Base-by-base conservation (phyloP, 2,329 filamentous ascomycete species). In the Aspergillus caelatus region DNA sequence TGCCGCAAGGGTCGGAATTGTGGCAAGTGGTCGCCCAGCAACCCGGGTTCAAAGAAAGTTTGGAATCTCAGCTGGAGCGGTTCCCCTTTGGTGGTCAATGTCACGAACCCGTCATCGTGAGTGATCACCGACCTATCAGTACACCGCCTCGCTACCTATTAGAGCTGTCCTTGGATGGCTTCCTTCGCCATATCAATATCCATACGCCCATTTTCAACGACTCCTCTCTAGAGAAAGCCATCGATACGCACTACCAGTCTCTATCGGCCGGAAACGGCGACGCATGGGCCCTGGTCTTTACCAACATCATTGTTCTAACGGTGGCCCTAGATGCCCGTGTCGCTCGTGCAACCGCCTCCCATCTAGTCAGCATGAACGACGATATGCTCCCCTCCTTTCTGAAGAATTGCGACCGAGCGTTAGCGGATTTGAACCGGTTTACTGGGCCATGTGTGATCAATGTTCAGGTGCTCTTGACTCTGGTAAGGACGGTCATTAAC, bases 331-430 rank as follows among this genome's bases (percentile, higher is more conserved):
- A 48, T 28, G 45, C 55, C 12, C 55, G 55, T 19, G 32, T 57
- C 23, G 41, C 55, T 19, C 55, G 55, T 16, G 41, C 41, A 28
- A 36, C 28, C 16, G 32, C 23, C 32, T 41, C 55, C 11, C 41
- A n/a, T n/a, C 36, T 36, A 7, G 41, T 28, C 12, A 36, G 55
- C 34, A 57, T 57, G 55, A 43, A 41, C 19, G 55, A 57, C 10
- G 55, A 57, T 14, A 21, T 57, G 41, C 55, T 57, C 28, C 55
- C 55, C 3, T 34, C 55, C 7, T 57, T 57, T 19, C 36, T 57
- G 23, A 57, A 57, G 4, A 57, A 57, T 41, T 57, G 32, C 7
- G 36, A 41, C 16, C 55, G 55, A n/a, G 55, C 55, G 11, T 57
- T 57, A 23, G 41, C 36, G n/a, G 39, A 41, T 19, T 9, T 41